Base-by-base conservation (phyloP, 345 rosid species). In the Arabidopsis suecica region DNA sequence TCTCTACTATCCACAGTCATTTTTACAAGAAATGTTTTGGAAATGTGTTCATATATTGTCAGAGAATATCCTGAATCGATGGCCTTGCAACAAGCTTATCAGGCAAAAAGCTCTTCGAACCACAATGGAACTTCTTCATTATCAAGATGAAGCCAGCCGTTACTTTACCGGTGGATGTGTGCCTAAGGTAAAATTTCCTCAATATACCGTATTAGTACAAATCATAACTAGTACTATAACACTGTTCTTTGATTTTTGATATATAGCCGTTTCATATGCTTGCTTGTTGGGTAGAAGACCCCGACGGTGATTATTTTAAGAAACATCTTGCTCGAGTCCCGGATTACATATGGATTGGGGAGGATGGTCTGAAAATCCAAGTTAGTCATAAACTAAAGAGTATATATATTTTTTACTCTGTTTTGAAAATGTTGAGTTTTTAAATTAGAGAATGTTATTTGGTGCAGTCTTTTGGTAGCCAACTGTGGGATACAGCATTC, bases 241-340 rank as follows among this genome's bases (percentile, higher is more conserved):
- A 28, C 32, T 28, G 32, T 28, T 28, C 4, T 28, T 28, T 28
- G 32, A 28, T 28, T 28, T 28, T 28, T 28, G 32, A 28, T 28
- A 16, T 36, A 59, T 28, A 44, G 12, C 64, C 5, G 32, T 56
- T 86, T 5, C 78, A 85, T 50, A 83, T 81, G 86, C 86, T 89
- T 58, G 83, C 90, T 69, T 89, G 90, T 42, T 87, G 90, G 91
- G 83, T 78, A 18, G 89, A 89, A 76, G 88, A 89, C 75, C 88
- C 91, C 5, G 57, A 89, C 1, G 79, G 91, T 5, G 77, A 62
- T 69, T 40, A 47, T 50, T 83, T 80, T 59, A 85, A 87, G 65
- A 85, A 84, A 64, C 89, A 87, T 78, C 83, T 89, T 5, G 85
- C 85, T 0, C 71, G 88, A 58, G 34, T 88, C 10, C 68, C 82